A percentile compares a stretch with the other conserved stretches of the same genome.
Conservation (phyloP, 208 protist genomes). For the Trypanosoma congolense region DNA sequence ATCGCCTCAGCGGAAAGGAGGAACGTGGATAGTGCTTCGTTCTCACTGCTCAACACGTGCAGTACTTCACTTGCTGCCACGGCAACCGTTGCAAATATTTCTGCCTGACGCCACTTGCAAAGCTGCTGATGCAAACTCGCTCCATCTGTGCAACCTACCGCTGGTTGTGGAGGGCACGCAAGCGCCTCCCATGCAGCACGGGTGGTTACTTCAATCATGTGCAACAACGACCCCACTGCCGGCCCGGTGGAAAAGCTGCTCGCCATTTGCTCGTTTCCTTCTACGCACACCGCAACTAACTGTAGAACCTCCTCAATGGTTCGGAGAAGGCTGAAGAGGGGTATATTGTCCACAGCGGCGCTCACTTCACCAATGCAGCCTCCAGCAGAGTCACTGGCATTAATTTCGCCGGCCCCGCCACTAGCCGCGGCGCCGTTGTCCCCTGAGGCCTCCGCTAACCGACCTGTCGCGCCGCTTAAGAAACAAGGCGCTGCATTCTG, state of each 20-base stretch:
- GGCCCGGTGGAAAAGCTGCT: conserved; percentile 26
- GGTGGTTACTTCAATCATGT: conserved; percentile 27
- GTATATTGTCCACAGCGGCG: neutral
- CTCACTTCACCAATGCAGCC: neutral
- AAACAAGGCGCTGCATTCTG: conserved; percentile 20
- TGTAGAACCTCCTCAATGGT: conserved; percentile 56
- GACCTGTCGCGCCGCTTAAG: conserved; percentile 22
- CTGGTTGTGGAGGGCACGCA: conserved; percentile 26
- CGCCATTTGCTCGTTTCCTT: conserved; percentile 44
- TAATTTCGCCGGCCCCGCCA: conserved; percentile 2
- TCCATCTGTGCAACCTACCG: too few species aligned
- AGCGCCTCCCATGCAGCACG: conserved; percentile 35
- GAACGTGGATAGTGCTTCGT: conserved; percentile 26
- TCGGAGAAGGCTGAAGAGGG: conserved; percentile 33
- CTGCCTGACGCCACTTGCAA: conserved; percentile 40
- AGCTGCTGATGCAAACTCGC: too few species aligned
- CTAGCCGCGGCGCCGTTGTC: neutral
- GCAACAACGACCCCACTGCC: conserved; percentile 27
- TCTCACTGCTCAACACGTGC: conserved; percentile 52
- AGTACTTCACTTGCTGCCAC: conserved; percentile 40
- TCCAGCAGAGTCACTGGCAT: neutral
- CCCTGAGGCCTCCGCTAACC: too few species aligned
- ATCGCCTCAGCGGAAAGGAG: conserved; percentile 21
- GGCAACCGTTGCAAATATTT: conserved; percentile 36
- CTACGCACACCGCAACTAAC: conserved; percentile 38